Conservation (phyloP, 192 early-diverging fungal species). For the Coemansia sp. region DNA sequence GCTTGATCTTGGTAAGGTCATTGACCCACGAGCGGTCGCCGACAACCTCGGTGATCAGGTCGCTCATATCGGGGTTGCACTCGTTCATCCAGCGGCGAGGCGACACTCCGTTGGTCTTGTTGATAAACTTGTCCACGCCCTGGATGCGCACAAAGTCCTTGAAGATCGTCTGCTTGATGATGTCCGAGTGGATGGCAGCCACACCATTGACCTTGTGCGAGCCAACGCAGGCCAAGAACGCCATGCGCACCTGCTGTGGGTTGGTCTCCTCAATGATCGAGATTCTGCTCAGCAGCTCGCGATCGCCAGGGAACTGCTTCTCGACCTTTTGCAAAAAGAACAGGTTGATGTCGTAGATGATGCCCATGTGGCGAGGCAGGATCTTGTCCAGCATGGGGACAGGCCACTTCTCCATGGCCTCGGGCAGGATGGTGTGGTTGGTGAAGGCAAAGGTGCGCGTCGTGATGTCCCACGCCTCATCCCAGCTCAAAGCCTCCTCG, state of each 20-base stretch:
- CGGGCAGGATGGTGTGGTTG: conserved; percentile 98
- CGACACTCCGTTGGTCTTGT: conserved; percentile 98
- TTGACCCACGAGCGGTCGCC: conserved; percentile 75
- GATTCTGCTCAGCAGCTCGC: conserved; percentile 78
- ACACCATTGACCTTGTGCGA: conserved; percentile 97
- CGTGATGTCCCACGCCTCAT: conserved; percentile 90
- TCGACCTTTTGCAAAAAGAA: conserved; percentile 97
- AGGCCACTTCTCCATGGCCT: conserved; percentile 97
- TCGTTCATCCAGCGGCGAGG: conserved; percentile 97
- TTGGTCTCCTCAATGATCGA: conserved; percentile 92
- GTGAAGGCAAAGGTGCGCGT: conserved; percentile 94
- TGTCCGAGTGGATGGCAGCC: conserved; percentile 80
- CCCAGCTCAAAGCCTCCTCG: conserved; percentile 88
- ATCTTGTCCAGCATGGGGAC: conserved; percentile 92
- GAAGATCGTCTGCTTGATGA: conserved; percentile 83
- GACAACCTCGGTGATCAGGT: conserved; percentile 78
- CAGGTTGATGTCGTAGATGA: conserved; percentile 99
- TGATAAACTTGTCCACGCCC: conserved; percentile 85
- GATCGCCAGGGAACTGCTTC: conserved; percentile 79
- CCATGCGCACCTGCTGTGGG: conserved; percentile 97
- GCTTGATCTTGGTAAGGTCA: conserved; percentile 65
- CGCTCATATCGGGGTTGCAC: conserved; percentile 83
- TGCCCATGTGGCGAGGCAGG: conserved; percentile 95
- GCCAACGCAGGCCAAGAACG: conserved; percentile 90
- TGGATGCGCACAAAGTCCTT: conserved; percentile 86